These are phyloP conservation scores for Brachypodium distachyon DNA, from an alignment of 202 grass and related monocot genomes.

Conservation along the genomic window DNA sequence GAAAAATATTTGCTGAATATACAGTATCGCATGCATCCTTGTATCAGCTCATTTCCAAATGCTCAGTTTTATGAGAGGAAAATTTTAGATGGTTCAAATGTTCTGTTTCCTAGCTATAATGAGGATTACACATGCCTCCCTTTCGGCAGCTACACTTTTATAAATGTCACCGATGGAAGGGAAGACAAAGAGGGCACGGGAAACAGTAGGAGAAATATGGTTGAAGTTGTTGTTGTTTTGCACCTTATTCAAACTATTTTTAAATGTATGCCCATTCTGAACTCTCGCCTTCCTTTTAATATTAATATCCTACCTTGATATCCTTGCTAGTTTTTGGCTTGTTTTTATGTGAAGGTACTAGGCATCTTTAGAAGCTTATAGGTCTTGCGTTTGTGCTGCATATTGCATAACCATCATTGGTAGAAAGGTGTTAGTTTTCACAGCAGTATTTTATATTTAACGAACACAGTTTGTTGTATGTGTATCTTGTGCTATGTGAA, in stretches of 20 bases:
- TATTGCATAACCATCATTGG: slow-evolving; percentile 1
- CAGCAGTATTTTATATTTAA: neutral
- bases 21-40: slow-evolving; percentile 82
- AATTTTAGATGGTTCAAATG: slow-evolving; percentile 75
- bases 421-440: neutral
- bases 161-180: slow-evolving; percentile 55
- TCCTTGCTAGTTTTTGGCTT: neutral
- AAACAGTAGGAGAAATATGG: slow-evolving; percentile 48
- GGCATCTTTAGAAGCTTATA: neutral
- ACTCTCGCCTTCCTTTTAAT: neutral
- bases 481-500: neutral
- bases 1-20: slow-evolving; percentile 71
- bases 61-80: slow-evolving; percentile 51
- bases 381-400: neutral
- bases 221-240: slow-evolving; percentile 64
- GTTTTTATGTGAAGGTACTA: neutral
- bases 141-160: slow-evolving; percentile 58
- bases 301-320: neutral
- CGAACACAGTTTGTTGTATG: neutral
- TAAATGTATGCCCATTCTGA: slow-evolving; percentile 33
- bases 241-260: slow-evolving; percentile 50
- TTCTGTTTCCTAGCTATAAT: slow-evolving; percentile 39
- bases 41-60: slow-evolving; percentile 73
- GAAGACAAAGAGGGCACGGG: slow-evolving; percentile 61
- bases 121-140: slow-evolving; percentile 23